phyloP scores from a whole-genome alignment of 345 rosid species.

The Salix arbutifolia region DNA sequence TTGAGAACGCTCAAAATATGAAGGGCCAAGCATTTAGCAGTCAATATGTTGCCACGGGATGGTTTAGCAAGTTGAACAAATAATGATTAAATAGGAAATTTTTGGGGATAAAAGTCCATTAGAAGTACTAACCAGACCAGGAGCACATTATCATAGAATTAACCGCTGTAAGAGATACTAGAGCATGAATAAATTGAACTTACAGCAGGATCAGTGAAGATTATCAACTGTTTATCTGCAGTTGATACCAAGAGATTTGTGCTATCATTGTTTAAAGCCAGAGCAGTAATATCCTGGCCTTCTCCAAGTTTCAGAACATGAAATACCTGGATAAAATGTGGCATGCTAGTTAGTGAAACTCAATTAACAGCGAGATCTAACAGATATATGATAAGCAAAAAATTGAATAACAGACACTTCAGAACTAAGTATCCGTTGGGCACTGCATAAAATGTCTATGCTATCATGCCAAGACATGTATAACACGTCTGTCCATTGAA shows the following conservation, averaged over 20 bases:
- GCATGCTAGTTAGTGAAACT: conserved; percentile 5
- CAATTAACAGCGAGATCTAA: background rate
- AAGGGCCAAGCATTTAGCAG: background rate
- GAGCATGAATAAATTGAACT: conserved; percentile 27
- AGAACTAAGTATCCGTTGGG: background rate
- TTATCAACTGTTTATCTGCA: conserved; percentile 76
- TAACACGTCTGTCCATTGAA: background rate
- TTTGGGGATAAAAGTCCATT: background rate
- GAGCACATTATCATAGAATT: background rate
- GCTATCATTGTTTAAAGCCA: conserved; percentile 73
- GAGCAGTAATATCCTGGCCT: conserved; percentile 81
- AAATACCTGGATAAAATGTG: conserved; percentile 50
- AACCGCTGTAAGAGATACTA: background rate
- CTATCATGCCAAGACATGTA: background rate
- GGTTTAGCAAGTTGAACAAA: background rate
- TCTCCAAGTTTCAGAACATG: conserved; percentile 62
- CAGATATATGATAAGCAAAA: background rate
- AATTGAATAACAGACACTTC: background rate
- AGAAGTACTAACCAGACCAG: background rate
- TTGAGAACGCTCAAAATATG: background rate
- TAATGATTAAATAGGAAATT: background rate
- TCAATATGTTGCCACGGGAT: background rate
- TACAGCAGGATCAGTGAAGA: conserved; percentile 95
- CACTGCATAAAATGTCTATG: background rate
- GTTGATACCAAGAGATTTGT: conserved; percentile 93